Base-by-base conservation (phyloP, 108 stramenopile species). In the Skeletonema grethae region DNA sequence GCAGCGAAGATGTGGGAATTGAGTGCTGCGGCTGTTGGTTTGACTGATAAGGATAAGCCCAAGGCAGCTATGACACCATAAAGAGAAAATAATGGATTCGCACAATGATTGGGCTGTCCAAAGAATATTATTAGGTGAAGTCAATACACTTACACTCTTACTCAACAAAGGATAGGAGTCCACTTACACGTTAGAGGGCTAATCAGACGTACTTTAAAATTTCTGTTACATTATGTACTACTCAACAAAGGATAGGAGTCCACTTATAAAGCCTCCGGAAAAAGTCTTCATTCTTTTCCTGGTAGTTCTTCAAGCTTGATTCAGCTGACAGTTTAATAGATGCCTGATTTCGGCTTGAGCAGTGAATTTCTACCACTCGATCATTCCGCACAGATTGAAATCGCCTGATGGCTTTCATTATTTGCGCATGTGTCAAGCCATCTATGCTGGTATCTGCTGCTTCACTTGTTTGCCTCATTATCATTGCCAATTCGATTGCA, bases 1-100 rank as follows among this genome's bases (percentile, higher is more conserved):
- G 91, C 96, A 29, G 73, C 67, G 81, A 94, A 94, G 67, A 89
- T 98, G 87, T 98, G 94, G 93, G 87, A 97, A 11, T 72, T 89
- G 58, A 93, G 91, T 85, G 85, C 80, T 29, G 77, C 91, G 66
- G 87, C 86, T 13, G 86, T 86, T 36, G 89, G 86, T 3, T 77
- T 95, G 45, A 79, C 76, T 4, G 84, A 92, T 56, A 92, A 90
- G 79, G 95, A 93, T 59, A 80, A 88, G 81, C 88, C 76, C 70
- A 91, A 90, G 76, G 88, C 73, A 8, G 58, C 41, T n/a, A 29
- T 16, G 61, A 4, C 61, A 8, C 58, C 46, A 9, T 75, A 55
- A 75, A 35, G 35, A 61, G 38, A 7, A 61, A 61, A 16, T 39
- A 32, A 16, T 16, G 16, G 29, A 8, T 2, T 22, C 22, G 22